Evolutionary conservation across 2,329 filamentous ascomycete species (phyloP).

Genomic region (Alternaria burnsii): DNA sequence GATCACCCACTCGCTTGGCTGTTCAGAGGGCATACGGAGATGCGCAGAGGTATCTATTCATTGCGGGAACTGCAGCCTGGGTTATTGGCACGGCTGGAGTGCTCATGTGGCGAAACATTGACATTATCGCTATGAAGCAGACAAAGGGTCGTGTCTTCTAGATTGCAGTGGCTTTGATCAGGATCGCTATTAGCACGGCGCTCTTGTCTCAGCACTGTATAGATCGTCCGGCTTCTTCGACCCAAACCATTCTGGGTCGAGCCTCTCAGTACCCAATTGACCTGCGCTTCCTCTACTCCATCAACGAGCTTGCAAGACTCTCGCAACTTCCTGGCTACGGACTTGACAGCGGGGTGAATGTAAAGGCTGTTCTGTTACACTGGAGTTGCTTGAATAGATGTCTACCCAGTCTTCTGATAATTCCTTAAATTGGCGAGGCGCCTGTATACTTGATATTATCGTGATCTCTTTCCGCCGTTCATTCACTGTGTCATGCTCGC

Average conservation of each 20-base stretch:
- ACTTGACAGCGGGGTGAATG: not conserved
- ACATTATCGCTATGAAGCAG: slow-evolving; percentile 55
- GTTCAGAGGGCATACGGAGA: slow-evolving; percentile 46
- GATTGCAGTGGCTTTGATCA: not conserved
- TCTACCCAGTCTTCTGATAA: not conserved
- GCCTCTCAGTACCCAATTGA: not conserved
- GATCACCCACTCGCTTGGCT: slow-evolving; percentile 56
- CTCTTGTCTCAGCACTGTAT: not conserved
- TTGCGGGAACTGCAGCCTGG: slow-evolving; percentile 37
- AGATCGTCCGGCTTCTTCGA: not conserved
- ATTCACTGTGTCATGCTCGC: not conserved
- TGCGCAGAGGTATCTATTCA: slow-evolving; percentile 43
- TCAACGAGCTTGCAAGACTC: not conserved
- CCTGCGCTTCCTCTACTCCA: not conserved
- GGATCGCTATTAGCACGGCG: not conserved
- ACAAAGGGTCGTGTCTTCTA: slow-evolving; percentile 62
- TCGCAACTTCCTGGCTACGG: not conserved
- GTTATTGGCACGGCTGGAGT: slow-evolving; percentile 46
- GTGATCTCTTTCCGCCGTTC: not conserved
- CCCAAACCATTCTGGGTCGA: not conserved
- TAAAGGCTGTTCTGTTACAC: not conserved
- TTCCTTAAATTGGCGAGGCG: not conserved
- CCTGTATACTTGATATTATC: not conserved
- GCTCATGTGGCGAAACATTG: slow-evolving; percentile 59
- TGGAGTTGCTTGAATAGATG: not conserved